Base-by-base conservation (phyloP, 768 basidiomycete genomes). In the Leucocoprinus sp. region DNA sequence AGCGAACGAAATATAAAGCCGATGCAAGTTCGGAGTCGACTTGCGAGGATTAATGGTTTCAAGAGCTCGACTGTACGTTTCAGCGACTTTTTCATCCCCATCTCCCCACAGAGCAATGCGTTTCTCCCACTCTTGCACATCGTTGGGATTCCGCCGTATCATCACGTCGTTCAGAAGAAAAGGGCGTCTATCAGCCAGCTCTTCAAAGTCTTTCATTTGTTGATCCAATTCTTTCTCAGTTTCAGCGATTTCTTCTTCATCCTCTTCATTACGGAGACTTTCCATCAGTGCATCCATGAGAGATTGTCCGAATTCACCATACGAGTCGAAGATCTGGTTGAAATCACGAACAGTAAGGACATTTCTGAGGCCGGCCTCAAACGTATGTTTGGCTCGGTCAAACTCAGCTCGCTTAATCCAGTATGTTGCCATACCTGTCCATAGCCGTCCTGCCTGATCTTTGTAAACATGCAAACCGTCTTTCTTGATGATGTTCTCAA, bases 121-220 rank as follows among this genome's bases (percentile, higher is more conserved):
- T 65, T 99, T 99, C 68, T 98, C 96, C 96, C 96, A 99, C 61
- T 99, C 96, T 54, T 96, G 92, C 1, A 98, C 96, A 56, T 99
- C 96, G 55, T 97, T 89, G 4, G 91, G 89, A 70, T 99, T 99
- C 56, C 96, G 71, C 50, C 96, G 69, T 27, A 98, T 62, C 12
- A 98, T 67, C 9, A 98, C 96, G 56, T 97, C 93, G 55, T 99
- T 99, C 37, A 96, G 82, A 51, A 99, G 70, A 74, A 99, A 98
- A 2, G 92, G 95, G 59, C 96, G 66, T 39, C 93, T 74, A 61
- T 99, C 96, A 74, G 95, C 95, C 54, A 99, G 63, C 31, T 82
- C 86, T 62, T 97, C 95, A 55, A 98, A 93, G 49, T 84, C 83
- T 59, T 83, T 84, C 88, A 98, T 96, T 57, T 82, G 79, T 24